phyloP scores from a whole-genome alignment of 1,284 basidiomycete genomes.

The Leccinum huronense region DNA sequence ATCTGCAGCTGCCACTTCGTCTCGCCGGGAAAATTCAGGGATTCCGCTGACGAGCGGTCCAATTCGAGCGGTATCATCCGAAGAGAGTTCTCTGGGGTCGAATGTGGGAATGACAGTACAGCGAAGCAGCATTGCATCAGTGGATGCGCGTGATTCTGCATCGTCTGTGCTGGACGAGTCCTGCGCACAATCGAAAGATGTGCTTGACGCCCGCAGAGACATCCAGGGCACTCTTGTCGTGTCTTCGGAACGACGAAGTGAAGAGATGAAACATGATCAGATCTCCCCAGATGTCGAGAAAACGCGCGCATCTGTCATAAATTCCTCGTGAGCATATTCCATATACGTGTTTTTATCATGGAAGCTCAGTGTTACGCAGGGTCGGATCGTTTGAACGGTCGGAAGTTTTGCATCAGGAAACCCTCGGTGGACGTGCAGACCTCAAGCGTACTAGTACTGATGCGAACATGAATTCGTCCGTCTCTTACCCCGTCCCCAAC shows the following conservation, averaged over 20 bases:
- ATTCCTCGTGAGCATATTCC: conserved; percentile 5
- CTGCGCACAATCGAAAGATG: background rate
- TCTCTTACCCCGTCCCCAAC: too few species aligned
- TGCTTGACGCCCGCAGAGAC: background rate
- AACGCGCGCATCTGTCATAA: background rate
- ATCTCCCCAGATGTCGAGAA: background rate
- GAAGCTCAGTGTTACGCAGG: conserved; percentile 11
- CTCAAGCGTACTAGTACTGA: background rate
- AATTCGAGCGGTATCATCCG: background rate
- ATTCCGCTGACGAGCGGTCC: background rate
- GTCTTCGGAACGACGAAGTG: background rate
- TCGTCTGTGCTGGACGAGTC: background rate
- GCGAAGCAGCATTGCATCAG: background rate
- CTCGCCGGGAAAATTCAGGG: background rate
- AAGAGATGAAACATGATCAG: background rate
- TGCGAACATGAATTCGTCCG: background rate
- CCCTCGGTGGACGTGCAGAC: background rate
- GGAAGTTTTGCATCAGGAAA: background rate
- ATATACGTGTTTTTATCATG: background rate
- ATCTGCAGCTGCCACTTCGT: background rate
- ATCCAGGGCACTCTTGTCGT: background rate
- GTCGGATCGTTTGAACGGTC: background rate
- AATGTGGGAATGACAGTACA: background rate
- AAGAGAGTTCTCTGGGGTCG: background rate
- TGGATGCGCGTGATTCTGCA: background rate